These are phyloP conservation scores for Phytophthora melonis DNA, from an alignment of 352 stramenopile species.

Conservation along the genomic window DNA sequence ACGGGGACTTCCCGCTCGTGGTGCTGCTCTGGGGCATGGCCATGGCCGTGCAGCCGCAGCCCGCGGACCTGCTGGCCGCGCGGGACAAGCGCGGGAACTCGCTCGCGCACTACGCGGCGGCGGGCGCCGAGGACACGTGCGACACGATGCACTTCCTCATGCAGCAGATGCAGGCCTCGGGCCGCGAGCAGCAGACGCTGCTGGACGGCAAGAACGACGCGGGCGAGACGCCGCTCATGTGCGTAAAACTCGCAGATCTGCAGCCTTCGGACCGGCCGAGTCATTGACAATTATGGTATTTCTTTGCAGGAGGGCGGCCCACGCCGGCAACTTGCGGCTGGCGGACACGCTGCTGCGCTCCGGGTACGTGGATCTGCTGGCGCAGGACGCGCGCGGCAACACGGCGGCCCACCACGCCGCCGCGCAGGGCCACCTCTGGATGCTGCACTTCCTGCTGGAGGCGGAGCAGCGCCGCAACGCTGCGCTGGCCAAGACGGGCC, in stretches of 20 bases:
- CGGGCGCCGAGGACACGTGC: slow-evolving; percentile 49
- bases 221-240: slow-evolving; percentile 84
- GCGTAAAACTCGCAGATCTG: neutral
- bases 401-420: slow-evolving; percentile 77
- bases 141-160: slow-evolving; percentile 86
- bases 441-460: slow-evolving; percentile 79
- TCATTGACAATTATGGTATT: slow-evolving; percentile 18
- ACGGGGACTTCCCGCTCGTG: slow-evolving; percentile 87
- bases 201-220: slow-evolving; percentile 67
- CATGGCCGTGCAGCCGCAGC: slow-evolving; percentile 65
- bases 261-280: slow-evolving; percentile 2
- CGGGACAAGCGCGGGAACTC: slow-evolving; percentile 62
- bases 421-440: slow-evolving; percentile 74
- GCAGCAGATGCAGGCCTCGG: slow-evolving; percentile 65
- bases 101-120: slow-evolving; percentile 73
- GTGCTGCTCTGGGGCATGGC: slow-evolving; percentile 89
- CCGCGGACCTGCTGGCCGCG: slow-evolving; percentile 58
- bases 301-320: slow-evolving; percentile 64
- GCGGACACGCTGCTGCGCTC: slow-evolving; percentile 64
- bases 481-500: slow-evolving; percentile 25
- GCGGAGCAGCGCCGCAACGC: slow-evolving; percentile 42
- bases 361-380: slow-evolving; percentile 57
- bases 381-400: slow-evolving; percentile 68
- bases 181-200: slow-evolving; percentile 39
- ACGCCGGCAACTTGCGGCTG: slow-evolving; percentile 75